These are phyloP conservation scores for Xylariaceae sp. DNA, from an alignment of 2,329 filamentous ascomycete species.

Conservation along the genomic window DNA sequence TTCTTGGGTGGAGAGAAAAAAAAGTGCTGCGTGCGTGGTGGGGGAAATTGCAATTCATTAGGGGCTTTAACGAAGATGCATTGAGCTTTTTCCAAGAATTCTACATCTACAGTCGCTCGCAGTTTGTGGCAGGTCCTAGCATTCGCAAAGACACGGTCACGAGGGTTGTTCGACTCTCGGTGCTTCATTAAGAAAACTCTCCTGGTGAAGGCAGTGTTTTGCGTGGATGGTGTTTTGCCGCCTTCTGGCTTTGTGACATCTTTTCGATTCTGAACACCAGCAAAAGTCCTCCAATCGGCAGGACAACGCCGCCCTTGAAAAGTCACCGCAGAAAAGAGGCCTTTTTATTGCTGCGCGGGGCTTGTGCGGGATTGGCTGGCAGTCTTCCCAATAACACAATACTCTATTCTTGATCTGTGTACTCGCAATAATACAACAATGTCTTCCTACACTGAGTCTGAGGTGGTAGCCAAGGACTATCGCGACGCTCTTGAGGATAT, in stretches of 20 bases:
- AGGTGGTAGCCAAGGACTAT: conserved; percentile 93
- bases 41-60: conserved; percentile 12
- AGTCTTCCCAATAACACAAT: conserved; percentile 7
- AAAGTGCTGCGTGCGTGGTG: conserved; percentile 9
- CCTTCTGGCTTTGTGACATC: conserved; percentile 25
- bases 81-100: conserved; percentile 17
- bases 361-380: conserved; percentile 1
- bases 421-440: conserved; percentile 20
- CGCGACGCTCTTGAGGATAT: conserved; percentile 88
- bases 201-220: conserved; percentile 26
- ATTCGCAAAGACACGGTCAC: conserved; percentile 19
- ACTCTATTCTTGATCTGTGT: conserved; percentile 17
- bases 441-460: conserved; percentile 43
- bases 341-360: conserved; percentile 2
- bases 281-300: conserved; percentile 4
- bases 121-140: conserved; percentile 19
- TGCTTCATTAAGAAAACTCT: conserved; percentile 22
- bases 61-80: conserved; percentile 16
- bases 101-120: conserved; percentile 24
- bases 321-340: conserved; percentile 13
- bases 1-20: conserved; percentile 13
- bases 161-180: conserved; percentile 24
- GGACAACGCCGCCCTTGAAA: background rate
- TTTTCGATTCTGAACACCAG: conserved; percentile 11
- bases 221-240: conserved; percentile 20